Percentiles rank a stretch among this genome's conserved stretches.
Conservation (phyloP, 176 grass and related monocot genomes). For the Carex scoparia region DNA sequence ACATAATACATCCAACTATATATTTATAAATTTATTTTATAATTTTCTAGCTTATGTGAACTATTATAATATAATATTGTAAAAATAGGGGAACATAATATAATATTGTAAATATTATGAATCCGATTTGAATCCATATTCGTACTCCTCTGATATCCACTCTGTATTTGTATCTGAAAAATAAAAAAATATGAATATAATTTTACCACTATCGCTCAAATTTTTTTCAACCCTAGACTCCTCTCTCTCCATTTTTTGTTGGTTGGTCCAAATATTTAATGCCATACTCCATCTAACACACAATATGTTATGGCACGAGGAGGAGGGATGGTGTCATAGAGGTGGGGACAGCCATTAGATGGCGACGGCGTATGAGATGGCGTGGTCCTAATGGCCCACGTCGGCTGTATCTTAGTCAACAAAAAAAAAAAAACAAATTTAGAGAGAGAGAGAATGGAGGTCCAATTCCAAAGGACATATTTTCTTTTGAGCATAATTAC, state of each 20-base stretch:
- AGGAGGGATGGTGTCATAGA: not conserved
- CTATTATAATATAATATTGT: too few species aligned
- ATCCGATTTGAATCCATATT: too few species aligned
- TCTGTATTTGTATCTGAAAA: too few species aligned
- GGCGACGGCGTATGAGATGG: not conserved
- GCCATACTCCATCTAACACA: not conserved
- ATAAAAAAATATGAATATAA: too few species aligned
- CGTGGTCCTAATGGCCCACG: conserved; percentile 13
- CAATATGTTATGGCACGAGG: not conserved
- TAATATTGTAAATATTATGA: too few species aligned
- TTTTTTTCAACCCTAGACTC: too few species aligned
- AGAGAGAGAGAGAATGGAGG: not conserved
- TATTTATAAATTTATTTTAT: not conserved
- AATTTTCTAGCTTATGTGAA: not conserved
- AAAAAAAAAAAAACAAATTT: too few species aligned
- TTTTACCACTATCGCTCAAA: too few species aligned
- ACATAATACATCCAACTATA: not conserved
- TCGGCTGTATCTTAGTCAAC: not conserved
- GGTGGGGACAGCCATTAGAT: not conserved
- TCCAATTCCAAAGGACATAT: not conserved
- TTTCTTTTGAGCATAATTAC: not conserved
- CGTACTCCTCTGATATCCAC: too few species aligned
- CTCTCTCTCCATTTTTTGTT: not conserved
- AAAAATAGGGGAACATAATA: too few species aligned
- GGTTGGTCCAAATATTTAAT: not conserved